Conservation (phyloP, 345 rosid species). For the Pistacia vera region DNA sequence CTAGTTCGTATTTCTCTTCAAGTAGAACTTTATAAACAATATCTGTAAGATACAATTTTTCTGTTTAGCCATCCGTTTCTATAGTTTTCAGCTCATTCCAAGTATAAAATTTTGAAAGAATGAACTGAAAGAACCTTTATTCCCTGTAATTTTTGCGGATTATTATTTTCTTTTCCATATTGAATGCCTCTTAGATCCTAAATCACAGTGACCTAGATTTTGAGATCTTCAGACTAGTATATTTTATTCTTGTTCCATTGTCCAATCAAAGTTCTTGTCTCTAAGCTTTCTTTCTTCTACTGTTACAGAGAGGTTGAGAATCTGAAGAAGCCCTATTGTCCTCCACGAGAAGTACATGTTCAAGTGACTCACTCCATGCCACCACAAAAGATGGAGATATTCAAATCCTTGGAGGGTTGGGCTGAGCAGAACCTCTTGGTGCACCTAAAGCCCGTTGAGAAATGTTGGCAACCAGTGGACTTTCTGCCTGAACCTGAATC, state of each 20-base stretch:
- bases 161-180: background rate
- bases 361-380: conserved; percentile 76
- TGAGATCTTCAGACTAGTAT: background rate
- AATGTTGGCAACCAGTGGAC: conserved; percentile 69
- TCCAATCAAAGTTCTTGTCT: background rate
- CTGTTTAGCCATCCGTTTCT: too few relatives aligned
- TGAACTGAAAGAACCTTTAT: too few relatives aligned
- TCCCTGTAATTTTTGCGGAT: background rate
- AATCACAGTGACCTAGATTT: background rate
- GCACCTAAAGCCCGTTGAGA: conserved; percentile 67
- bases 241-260: background rate
- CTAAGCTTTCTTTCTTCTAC: conserved; percentile 3
- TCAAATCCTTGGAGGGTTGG: conserved; percentile 65
- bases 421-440: conserved; percentile 59
- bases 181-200: background rate
- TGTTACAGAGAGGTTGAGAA: conserved; percentile 55
- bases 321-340: conserved; percentile 51
- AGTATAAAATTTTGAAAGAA: too few relatives aligned
- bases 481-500: conserved; percentile 55
- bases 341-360: conserved; percentile 67
- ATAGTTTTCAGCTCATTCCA: too few relatives aligned
- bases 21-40: too few relatives aligned
- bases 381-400: conserved; percentile 51
- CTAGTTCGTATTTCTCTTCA: too few relatives aligned
- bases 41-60: too few relatives aligned